phyloP scores from a whole-genome alignment of 2,329 filamentous ascomycete species.

The Exophiala viscosa region DNA sequence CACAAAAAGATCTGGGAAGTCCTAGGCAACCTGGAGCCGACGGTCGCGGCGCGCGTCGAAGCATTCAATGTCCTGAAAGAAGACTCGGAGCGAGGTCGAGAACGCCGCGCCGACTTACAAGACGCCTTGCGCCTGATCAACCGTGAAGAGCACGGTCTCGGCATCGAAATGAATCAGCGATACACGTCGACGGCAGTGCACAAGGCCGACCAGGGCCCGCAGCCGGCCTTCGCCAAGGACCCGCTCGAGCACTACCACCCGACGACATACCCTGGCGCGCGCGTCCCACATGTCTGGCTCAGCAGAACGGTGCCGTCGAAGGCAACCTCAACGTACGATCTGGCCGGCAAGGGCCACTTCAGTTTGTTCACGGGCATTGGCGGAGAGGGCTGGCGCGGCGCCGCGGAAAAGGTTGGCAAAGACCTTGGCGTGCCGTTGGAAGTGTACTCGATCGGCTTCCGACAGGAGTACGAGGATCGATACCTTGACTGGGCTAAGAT shows the following conservation, averaged over 20 bases:
- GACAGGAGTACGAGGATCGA: constrained; percentile 58
- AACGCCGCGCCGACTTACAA: constrained; percentile 39
- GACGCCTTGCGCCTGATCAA: constrained; percentile 40
- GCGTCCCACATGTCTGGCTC: constrained; percentile 63
- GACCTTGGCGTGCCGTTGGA: constrained; percentile 46
- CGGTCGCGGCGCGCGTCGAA: constrained; percentile 37
- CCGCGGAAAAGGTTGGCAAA: constrained; percentile 40
- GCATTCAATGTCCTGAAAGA: constrained; percentile 42
- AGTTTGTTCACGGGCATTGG: constrained; percentile 52
- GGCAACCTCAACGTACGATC: constrained; percentile 55
- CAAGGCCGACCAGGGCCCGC: constrained; percentile 38
- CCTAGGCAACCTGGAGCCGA: constrained; percentile 42
- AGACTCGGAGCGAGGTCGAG: constrained; percentile 35
- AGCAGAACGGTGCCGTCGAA: constrained; percentile 46
- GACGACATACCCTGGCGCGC: constrained; percentile 56
- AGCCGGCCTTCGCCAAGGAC: constrained; percentile 33
- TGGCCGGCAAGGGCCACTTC: constrained; percentile 55
- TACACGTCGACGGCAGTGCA: constrained; percentile 48
- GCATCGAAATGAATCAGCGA: constrained; percentile 59
- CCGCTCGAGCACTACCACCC: constrained; percentile 42
- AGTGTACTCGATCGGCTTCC: constrained; percentile 53
- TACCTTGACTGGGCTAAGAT: constrained; percentile 57
- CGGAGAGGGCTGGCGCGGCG: constrained; percentile 51
- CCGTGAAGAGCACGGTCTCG: constrained; percentile 54
- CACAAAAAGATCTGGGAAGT: constrained; percentile 47